Evolutionary conservation across 306 rosid species (phyloP).

Genomic region (Arachis stenosperma): DNA sequence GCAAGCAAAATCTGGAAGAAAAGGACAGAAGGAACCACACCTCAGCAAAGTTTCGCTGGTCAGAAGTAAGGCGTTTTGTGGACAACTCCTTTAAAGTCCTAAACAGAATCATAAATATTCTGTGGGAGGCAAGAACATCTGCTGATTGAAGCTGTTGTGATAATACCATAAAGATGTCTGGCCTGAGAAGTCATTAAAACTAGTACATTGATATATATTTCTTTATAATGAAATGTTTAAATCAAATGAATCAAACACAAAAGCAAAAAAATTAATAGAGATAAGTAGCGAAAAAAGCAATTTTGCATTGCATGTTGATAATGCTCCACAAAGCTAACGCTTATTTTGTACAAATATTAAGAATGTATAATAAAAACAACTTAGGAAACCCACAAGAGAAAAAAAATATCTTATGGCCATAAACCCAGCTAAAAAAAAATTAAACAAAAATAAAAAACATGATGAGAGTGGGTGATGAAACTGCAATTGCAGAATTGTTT

Average conservation of each 20-base stretch:
- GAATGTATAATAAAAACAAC: constrained; percentile 7
- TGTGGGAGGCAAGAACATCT: constrained; percentile 79
- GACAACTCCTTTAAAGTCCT: constrained; percentile 89
- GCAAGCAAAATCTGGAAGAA: constrained; percentile 14
- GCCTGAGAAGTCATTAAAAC: constrained; percentile 69
- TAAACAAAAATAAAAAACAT: neutral
- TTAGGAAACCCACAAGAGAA: neutral
- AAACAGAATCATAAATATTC: constrained; percentile 81
- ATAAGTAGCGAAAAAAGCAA: neutral
- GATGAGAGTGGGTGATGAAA: neutral
- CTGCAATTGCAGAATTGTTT: constrained; percentile 23
- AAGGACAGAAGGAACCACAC: constrained; percentile 45
- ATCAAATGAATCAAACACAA: constrained; percentile 18
- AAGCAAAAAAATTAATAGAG: constrained; percentile 22
- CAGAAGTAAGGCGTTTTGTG: constrained; percentile 83
- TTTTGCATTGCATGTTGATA: constrained; percentile 5
- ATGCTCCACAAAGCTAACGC: constrained; percentile 19
- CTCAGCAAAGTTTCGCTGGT: constrained; percentile 90
- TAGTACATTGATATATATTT: constrained; percentile 45
- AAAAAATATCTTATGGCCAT: neutral
- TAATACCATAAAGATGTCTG: constrained; percentile 83
- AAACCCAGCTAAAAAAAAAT: neutral
- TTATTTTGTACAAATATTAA: neutral
- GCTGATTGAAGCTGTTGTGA: constrained; percentile 87
- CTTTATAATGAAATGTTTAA: constrained; percentile 35